Evolutionary conservation across 1,139 yeast genomes (phyloP).

Genomic region (Pichia sp.): DNA sequence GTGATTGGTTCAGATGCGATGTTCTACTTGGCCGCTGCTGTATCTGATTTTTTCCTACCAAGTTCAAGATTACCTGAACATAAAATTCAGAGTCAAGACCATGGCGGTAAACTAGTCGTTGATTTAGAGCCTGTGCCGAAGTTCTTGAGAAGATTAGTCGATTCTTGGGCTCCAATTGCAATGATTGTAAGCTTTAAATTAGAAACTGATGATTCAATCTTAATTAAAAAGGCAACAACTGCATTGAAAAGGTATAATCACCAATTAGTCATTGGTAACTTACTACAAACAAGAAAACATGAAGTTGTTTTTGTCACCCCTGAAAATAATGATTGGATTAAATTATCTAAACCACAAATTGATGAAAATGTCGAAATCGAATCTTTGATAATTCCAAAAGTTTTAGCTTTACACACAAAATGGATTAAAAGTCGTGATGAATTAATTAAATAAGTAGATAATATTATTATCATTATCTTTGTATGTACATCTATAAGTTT

Average conservation of each 20-base stretch:
- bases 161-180: slow-evolving; percentile 91
- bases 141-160: slow-evolving; percentile 79
- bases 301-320: slow-evolving; percentile 79
- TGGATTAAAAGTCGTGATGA: slow-evolving; percentile 43
- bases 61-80: slow-evolving; percentile 81
- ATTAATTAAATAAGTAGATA: slow-evolving; percentile 1
- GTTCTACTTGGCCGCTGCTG: slow-evolving; percentile 94
- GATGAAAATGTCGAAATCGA: slow-evolving; percentile 53
- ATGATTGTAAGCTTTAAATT: slow-evolving; percentile 93
- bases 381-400: slow-evolving; percentile 68
- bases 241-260: slow-evolving; percentile 85
- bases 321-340: slow-evolving; percentile 48
- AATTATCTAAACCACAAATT: slow-evolving; percentile 39
- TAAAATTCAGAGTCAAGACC: slow-evolving; percentile 80
- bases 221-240: slow-evolving; percentile 66
- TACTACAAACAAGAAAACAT: slow-evolving; percentile 78
- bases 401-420: slow-evolving; percentile 49
- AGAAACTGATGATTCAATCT: slow-evolving; percentile 73
- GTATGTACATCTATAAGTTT: neutral
- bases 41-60: slow-evolving; percentile 91
- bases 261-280: slow-evolving; percentile 90
- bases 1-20: slow-evolving; percentile 50
- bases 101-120: slow-evolving; percentile 65
- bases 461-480: neutral
- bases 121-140: slow-evolving; percentile 95